Evolutionary conservation across 2,329 filamentous ascomycete genomes (phyloP), one percentile per base, ranked within the genome.

Genomic region (Xylariaceae sp.): DNA sequence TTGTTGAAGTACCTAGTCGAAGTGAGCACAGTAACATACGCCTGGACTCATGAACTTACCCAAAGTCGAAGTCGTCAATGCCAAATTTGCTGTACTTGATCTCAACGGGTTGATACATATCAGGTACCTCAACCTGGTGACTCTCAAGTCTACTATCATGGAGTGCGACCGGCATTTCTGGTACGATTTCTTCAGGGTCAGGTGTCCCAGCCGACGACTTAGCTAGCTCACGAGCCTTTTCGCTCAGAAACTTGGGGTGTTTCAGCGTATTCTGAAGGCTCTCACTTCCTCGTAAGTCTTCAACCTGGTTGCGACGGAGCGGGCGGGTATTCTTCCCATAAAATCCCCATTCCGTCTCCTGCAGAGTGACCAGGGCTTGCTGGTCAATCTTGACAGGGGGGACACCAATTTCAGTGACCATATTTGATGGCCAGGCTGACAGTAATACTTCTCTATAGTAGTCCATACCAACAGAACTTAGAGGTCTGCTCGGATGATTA

Each of bases 61-160:
- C 87, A 72, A 99, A 99, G 71, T 99, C 94, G 70, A 99, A 99
- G 71, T 99, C 95, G 66, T 97, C 92, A n/a, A 99, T 91, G 26
- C 94, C 94, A 71, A 96, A 99, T 68, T 91, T 95, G 77, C 92
- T 96, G 75, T 97, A 99, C 70, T 96, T 96, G 74, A 99, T 99
- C 70, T 97, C 92, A 8, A 96, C 88, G 65, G 91, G 91, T 60
- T 88, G 86, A 70, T 99, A 99, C 75, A 94, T 89, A 6, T 88
- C 81, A 27, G 92, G 88, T 3, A 94, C 87, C 54, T 96, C 91
- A 41, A 87, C 83, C 60, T 89, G 88, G 53, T 87, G 81, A 60
- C 87, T 86, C 58, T 88, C 86, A 3, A 92, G 76, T 52, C 87
- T 85, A 53, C 83, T 75, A 39, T 86, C 83, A n/a, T 83, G 81